A percentile compares a stretch with the other conserved stretches of the same genome.
These are phyloP conservation scores for Erythrobasidium yunnanense DNA, from an alignment of 768 basidiomycete species.

Conservation along the genomic window DNA sequence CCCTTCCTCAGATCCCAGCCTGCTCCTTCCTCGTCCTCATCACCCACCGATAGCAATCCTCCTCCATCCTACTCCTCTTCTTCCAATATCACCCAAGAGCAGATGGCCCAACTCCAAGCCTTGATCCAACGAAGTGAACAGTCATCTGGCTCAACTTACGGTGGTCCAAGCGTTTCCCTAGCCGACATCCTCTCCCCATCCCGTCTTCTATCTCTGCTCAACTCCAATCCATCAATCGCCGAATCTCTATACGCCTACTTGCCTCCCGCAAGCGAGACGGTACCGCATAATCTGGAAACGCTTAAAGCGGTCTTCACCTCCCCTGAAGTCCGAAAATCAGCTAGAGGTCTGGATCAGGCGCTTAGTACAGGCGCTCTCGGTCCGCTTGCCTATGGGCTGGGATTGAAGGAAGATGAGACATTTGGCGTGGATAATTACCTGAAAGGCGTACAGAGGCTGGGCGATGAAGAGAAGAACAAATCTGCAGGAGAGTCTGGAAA, in stretches of 20 bases:
- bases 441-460: constrained; percentile 26
- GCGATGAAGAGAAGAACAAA: constrained; percentile 22
- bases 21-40: too few species aligned
- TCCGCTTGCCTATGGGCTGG: constrained; percentile 22
- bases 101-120: constrained; percentile 20
- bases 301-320: constrained; percentile 8
- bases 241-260: constrained; percentile 29
- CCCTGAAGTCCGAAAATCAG: constrained; percentile 13
- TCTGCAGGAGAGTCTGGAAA: background rate
- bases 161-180: constrained; percentile 7
- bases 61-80: too few species aligned
- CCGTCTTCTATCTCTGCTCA: constrained; percentile 11
- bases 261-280: constrained; percentile 1
- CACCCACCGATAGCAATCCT: too few species aligned
- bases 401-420: constrained; percentile 26
- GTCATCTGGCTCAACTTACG: background rate
- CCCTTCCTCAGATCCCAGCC: too few species aligned
- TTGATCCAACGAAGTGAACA: constrained; percentile 4
- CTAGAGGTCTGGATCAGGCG: constrained; percentile 25
- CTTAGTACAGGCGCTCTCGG: constrained; percentile 24
- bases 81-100: background rate
- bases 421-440: constrained; percentile 29
- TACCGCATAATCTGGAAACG: constrained; percentile 24
- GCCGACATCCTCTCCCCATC: constrained; percentile 22
- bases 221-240: background rate